phyloP scores from a whole-genome alignment of 1,284 basidiomycete genomes.

The Phlebopus sp. region DNA sequence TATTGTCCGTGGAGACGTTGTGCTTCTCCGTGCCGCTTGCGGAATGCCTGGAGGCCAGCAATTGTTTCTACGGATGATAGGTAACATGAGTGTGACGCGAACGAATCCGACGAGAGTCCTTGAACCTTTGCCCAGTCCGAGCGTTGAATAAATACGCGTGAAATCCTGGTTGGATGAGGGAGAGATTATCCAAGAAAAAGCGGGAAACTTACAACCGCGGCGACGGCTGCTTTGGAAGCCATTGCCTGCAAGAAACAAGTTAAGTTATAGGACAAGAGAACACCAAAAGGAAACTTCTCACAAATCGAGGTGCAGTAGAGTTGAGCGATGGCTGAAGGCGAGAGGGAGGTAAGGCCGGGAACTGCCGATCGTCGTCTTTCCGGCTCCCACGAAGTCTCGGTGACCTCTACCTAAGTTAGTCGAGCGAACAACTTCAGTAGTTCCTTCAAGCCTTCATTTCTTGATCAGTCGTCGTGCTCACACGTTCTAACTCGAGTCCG shows the following conservation, averaged over 20 bases:
- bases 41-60: slow-evolving; percentile 89
- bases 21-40: slow-evolving; percentile 92
- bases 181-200: slow-evolving; percentile 10
- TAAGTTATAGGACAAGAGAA: background rate
- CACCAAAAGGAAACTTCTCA: slow-evolving; percentile 1
- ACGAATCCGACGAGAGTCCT: slow-evolving; percentile 5
- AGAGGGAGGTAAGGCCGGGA: slow-evolving; percentile 22
- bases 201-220: slow-evolving; percentile 63
- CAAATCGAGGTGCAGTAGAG: slow-evolving; percentile 8
- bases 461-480: too few relatives aligned
- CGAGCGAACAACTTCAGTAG: too few relatives aligned
- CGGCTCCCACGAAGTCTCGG: slow-evolving; percentile 11
- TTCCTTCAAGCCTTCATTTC: too few relatives aligned
- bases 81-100: slow-evolving; percentile 4
- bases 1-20: slow-evolving; percentile 73
- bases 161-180: slow-evolving; percentile 66
- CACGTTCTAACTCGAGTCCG: too few relatives aligned
- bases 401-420: too few relatives aligned
- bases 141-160: slow-evolving; percentile 84
- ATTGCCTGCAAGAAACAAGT: slow-evolving; percentile 37
- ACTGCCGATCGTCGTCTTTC: slow-evolving; percentile 21
- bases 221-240: slow-evolving; percentile 80
- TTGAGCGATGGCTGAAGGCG: slow-evolving; percentile 13
- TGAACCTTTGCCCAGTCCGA: slow-evolving; percentile 90
- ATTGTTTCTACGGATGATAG: slow-evolving; percentile 70